Conservation (phyloP, 176 grass and related monocot genomes). For the Oryza rufipogon region DNA sequence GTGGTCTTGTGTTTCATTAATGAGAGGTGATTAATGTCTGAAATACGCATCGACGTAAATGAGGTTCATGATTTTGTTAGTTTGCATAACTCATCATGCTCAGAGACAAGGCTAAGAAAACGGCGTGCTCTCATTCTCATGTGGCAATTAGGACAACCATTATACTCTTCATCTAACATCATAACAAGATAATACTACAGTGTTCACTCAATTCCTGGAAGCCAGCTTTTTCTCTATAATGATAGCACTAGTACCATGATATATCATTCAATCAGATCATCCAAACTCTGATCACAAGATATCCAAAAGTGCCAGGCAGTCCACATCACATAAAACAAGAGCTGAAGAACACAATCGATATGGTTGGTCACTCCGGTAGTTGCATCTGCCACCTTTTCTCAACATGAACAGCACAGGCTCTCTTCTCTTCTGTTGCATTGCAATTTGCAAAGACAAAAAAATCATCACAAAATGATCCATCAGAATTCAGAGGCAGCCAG, state of each 20-base stretch:
- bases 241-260: not conserved
- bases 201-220: not conserved
- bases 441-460: not conserved
- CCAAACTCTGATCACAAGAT: not conserved
- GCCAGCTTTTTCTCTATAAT: not conserved
- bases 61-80: not conserved
- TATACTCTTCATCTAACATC: not conserved
- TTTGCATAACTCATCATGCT: not conserved
- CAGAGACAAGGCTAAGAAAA: not conserved
- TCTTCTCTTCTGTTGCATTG: not conserved
- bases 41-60: not conserved
- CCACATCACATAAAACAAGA: not conserved
- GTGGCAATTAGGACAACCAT: not conserved
- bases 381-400: not conserved
- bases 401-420: not conserved
- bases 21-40: not conserved
- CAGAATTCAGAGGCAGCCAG: not conserved
- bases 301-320: not conserved
- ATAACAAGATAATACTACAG: not conserved
- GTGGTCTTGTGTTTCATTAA: not conserved
- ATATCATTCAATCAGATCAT: not conserved
- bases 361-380: not conserved
- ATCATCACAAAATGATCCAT: not conserved
- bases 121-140: not conserved
- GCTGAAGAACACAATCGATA: not conserved